phyloP scores from a whole-genome alignment of 345 rosid species.

The Camelina laxa region DNA sequence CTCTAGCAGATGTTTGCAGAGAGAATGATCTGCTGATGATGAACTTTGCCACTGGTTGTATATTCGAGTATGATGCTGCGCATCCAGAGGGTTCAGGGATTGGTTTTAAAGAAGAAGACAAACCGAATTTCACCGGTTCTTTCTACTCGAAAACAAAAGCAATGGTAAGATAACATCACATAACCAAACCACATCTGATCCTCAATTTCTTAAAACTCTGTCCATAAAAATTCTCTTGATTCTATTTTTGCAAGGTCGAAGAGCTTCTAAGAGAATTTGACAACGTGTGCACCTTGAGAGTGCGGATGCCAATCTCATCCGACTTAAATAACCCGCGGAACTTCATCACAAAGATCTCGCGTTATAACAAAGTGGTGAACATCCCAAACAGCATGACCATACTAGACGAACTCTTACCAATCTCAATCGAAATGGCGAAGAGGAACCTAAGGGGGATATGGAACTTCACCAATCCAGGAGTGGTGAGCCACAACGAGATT shows the following conservation, averaged over 20 bases:
- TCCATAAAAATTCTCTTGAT: not conserved
- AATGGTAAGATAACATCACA: constrained; percentile 52
- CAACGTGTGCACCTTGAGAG: constrained; percentile 91
- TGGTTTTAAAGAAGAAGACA: constrained; percentile 81
- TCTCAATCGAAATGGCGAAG: constrained; percentile 92
- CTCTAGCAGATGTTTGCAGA: constrained; percentile 85
- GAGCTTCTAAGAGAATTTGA: constrained; percentile 86
- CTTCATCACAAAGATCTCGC: constrained; percentile 90
- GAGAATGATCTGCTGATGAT: constrained; percentile 74
- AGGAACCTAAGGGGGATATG: constrained; percentile 81
- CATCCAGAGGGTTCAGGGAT: constrained; percentile 88
- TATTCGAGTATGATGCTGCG: constrained; percentile 81
- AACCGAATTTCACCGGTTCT: constrained; percentile 79
- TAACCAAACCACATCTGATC: constrained; percentile 4
- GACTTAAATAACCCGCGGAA: constrained; percentile 87
- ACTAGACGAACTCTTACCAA: constrained; percentile 82
- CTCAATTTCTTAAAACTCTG: constrained; percentile 8
- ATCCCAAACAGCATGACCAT: constrained; percentile 95
- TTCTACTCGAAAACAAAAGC: constrained; percentile 91
- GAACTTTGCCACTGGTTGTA: constrained; percentile 91
- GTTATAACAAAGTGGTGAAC: constrained; percentile 88
- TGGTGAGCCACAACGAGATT: constrained; percentile 87
- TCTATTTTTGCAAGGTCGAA: constrained; percentile 65
- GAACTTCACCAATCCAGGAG: constrained; percentile 97
- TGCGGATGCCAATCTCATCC: constrained; percentile 93